Evolutionary conservation across 495 filamentous ascomycete species (phyloP).

Genomic region (Rhizodiscina lignyota): DNA sequence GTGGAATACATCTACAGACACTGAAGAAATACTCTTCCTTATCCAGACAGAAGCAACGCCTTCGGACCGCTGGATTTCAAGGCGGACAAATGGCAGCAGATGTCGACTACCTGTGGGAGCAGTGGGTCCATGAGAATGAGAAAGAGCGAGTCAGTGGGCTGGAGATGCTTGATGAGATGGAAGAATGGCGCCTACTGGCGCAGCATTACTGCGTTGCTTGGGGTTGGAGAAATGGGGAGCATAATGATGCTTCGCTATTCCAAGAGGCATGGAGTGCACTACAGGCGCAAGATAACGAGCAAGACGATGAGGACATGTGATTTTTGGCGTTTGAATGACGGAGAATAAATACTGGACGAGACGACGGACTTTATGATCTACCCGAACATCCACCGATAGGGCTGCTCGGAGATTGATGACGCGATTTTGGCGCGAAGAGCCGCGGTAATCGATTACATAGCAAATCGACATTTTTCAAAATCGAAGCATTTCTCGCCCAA

Average conservation of each 20-base stretch:
- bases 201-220: constrained; percentile 82
- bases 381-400: too few relatives aligned
- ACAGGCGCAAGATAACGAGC: constrained; percentile 4
- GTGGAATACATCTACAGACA: constrained; percentile 73
- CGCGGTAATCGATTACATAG: too few relatives aligned
- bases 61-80: constrained; percentile 44
- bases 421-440: too few relatives aligned
- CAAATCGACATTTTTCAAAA: too few relatives aligned
- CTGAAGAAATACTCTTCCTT: constrained; percentile 51
- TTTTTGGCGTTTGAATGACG: too few relatives aligned
- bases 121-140: constrained; percentile 56
- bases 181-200: constrained; percentile 82
- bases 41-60: constrained; percentile 44
- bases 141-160: constrained; percentile 61
- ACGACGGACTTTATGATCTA: too few relatives aligned
- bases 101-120: constrained; percentile 57
- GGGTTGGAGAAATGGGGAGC: constrained; percentile 46
- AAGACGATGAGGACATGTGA: too few relatives aligned
- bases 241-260: constrained; percentile 11
- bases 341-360: too few relatives aligned
- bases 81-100: constrained; percentile 41
- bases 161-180: constrained; percentile 88
- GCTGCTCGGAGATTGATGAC: too few relatives aligned
- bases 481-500: too few relatives aligned
- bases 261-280: constrained; percentile 8